A percentile compares a stretch with the other conserved stretches of the same genome.
phyloP scores from a whole-genome alignment of 345 rosid species.

The Conringia planisiliqua region DNA sequence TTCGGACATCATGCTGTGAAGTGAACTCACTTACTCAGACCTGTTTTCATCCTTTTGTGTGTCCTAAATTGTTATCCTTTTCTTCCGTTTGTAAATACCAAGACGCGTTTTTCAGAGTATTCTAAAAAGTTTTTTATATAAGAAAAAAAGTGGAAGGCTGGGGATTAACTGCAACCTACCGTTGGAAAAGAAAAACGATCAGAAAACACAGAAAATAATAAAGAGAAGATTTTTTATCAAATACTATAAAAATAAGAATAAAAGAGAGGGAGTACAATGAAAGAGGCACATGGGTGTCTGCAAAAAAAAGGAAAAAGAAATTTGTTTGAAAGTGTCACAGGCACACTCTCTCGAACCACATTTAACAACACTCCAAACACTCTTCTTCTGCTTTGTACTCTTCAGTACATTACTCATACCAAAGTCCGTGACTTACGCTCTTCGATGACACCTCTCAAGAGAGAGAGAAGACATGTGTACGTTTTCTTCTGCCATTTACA shows the following conservation, averaged over 20 bases:
- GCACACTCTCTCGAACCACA: constrained; percentile 24
- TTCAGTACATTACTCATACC: constrained; percentile 33
- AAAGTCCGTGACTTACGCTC: constrained; percentile 39
- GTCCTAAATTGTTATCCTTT: neutral
- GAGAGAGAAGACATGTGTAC: neutral
- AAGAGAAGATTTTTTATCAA: neutral
- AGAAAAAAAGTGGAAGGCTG: neutral
- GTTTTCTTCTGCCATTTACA: neutral
- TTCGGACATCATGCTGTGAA: neutral
- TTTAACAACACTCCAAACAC: constrained; percentile 23
- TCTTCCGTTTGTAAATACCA: neutral
- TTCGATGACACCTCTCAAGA: constrained; percentile 27
- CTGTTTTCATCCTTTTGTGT: neutral
- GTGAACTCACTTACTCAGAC: neutral
- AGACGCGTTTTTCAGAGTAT: neutral
- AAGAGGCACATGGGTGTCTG: constrained; percentile 33
- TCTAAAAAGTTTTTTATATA: neutral
- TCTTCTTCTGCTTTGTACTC: constrained; percentile 27
- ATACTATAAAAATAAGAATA: neutral
- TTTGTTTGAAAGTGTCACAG: constrained; percentile 39
- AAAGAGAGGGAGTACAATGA: neutral
- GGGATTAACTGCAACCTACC: constrained; percentile 29
- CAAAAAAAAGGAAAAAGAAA: neutral
- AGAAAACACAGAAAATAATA: constrained; percentile 10
- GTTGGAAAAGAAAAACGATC: constrained; percentile 37